Evolutionary conservation across 2,329 filamentous ascomycete genomes (phyloP), one percentile per base, ranked within the genome.

Genomic region (Sporothrix variecibatus): DNA sequence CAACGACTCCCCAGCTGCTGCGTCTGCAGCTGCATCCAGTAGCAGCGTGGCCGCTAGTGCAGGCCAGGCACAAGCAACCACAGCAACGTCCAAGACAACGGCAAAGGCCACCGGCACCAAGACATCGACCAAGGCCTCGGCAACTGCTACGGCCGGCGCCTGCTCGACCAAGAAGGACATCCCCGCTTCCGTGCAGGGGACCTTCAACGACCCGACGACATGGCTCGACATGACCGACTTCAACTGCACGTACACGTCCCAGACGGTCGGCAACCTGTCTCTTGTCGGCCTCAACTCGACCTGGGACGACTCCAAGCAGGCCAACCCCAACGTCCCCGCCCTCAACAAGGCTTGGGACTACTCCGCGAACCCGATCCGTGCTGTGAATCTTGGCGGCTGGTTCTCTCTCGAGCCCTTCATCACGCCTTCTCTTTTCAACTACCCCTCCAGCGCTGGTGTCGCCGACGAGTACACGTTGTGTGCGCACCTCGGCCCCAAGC

Each of bases 301-400:
- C 0, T 99, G 94, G 93, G 92, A 98, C 81, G 95, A 99, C 82
- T 93, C 91, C 31, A 86, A 89, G 3, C 86, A 87, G 77, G 91
- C 95, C 15, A 98, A 98, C 80, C 86, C 89, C 23, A 90, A 94
- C 38, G 94, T 97, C 0, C 93, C 94, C 0, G 86, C 94, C 0
- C 86, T 99, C 8, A 88, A 94, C 77, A 86, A 95, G 75, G 79
- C 86, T 0, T 98, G 95, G 88, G 90, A 90, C 8, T 99, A 98
- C 79, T 89, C 90, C 1, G 89, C 89, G 26, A 90, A 87, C 73
- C 94, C 95, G 2, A 94, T 97, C 34, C 90, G 95, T 7, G 96
- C 96, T 0, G 94, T 98, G 46, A 98, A 97, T 79, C 81, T 98
- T 1, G 96, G 96, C 71, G 96, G 96, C 17, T 99, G 96, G 96